phyloP scores from a whole-genome alignment of 192 early-diverging fungal genomes.

The Paraglomus brasilianum region DNA sequence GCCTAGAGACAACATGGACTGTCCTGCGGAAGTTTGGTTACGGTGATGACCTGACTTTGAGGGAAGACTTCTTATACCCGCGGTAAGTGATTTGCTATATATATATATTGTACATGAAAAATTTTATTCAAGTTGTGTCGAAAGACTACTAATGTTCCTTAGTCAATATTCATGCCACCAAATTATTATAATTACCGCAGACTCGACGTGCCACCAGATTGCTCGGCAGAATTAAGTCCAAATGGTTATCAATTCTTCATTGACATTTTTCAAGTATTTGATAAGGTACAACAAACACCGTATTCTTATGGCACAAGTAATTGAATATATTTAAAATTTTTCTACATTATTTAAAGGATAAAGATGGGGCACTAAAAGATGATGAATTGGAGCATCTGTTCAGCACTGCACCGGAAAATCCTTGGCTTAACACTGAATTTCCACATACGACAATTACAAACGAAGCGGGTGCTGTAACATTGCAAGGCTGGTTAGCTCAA shows the following conservation, averaged over 20 bases:
- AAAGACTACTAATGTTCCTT: not conserved
- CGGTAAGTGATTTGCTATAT: conserved; percentile 42
- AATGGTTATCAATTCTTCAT: conserved; percentile 94
- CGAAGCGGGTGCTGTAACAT: conserved; percentile 83
- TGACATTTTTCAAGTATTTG: conserved; percentile 90
- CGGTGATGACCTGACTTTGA: conserved; percentile 87
- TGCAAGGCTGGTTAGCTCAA: conserved; percentile 97
- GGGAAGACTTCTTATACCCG: conserved; percentile 90
- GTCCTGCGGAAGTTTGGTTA: conserved; percentile 96
- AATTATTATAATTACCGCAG: too few relatives aligned
- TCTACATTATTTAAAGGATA: conserved; percentile 58
- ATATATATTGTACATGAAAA: too few relatives aligned
- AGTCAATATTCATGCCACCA: too few relatives aligned
- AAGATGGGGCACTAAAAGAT: conserved; percentile 90
- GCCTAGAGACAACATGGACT: conserved; percentile 98
- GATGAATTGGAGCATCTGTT: conserved; percentile 86
- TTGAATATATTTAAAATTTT: not conserved
- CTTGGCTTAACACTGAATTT: conserved; percentile 88
- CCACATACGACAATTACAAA: conserved; percentile 90
- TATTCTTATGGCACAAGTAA: not conserved
- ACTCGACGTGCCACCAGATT: conserved; percentile 85
- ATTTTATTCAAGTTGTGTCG: too few relatives aligned
- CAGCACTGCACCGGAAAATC: conserved; percentile 79
- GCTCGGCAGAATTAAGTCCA: conserved; percentile 91
- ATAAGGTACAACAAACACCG: conserved; percentile 56